Base-by-base conservation (phyloP, 1,139 yeast species). In the Hyphopichia khmerensis region DNA sequence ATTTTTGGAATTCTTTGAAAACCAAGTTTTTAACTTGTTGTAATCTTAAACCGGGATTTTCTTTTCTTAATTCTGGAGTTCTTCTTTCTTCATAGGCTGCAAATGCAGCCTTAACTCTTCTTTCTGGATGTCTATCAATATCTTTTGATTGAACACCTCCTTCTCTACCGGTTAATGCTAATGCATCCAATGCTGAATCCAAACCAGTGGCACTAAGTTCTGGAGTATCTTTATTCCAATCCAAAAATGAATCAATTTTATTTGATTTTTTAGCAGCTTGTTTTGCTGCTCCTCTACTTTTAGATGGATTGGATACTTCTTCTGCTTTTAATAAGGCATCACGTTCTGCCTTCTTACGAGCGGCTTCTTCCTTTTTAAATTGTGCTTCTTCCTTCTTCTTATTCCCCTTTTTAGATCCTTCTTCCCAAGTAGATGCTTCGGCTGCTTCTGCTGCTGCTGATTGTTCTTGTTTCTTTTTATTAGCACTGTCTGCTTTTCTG, bases 51-150 rank as follows among this genome's bases (percentile, higher is more conserved):
- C 96, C 96, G 3, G 93, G 91, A 52, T 84, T 74, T 61, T 88
- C 96, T 57, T 80, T 74, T 64, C 84, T 82, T 45, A 84, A 50
- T 56, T 84, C 89, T 8, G 95, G 95, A 40, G 85, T 61, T 55
- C 95, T 77, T 45, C 73, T 69, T 49, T 84, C 93, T 56, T 87
- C 90, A 55, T 65, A 87, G 0, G 87, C 90, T 11, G 79, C 75
- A 48, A 73, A 73, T 0, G 96, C 96, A 15, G 95, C 90, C 69
- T 87, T 88, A 63, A 84, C 87, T 60, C 96, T 78, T 64, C 95
- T 78, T 68, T 87, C 96, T 9, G 96, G 96, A 54, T 87, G 96
- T 62, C 89, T 82, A 50, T 87, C 96, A 43, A 87, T 70, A 44
- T 82, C 88, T 57, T 82, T 85, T 49, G 74, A 69, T 34, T 67